phyloP scores from a whole-genome alignment of 2,329 filamentous ascomycete genomes.

The Epichloe hybrida region DNA sequence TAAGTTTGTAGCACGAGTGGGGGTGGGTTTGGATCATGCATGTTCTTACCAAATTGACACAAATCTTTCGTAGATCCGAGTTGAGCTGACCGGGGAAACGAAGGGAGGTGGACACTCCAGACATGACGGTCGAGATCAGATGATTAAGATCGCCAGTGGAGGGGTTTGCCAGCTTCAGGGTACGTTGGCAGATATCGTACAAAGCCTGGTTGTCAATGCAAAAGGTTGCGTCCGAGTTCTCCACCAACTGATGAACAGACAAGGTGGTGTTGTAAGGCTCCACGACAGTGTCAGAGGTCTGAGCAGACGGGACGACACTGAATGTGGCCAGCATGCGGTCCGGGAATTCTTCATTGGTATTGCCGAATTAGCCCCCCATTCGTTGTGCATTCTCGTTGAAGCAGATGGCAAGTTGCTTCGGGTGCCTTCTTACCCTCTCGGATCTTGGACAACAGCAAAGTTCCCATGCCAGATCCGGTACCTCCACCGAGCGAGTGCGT shows the following conservation, averaged over 20 bases:
- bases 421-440: conserved; percentile 44
- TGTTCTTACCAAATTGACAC: conserved; percentile 66
- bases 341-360: conserved; percentile 59
- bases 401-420: neutral
- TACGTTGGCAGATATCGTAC: conserved; percentile 99
- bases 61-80: conserved; percentile 97
- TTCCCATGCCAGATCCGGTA: conserved; percentile 99
- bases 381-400: neutral
- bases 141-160: conserved; percentile 99
- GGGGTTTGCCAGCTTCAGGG: conserved; percentile 94
- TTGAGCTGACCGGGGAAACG: conserved; percentile 99
- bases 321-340: conserved; percentile 99
- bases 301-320: conserved; percentile 94
- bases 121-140: conserved; percentile 98
- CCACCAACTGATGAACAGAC: conserved; percentile 95
- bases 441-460: conserved; percentile 98
- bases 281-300: conserved; percentile 98
- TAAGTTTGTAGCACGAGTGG: too few relatives aligned
- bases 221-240: conserved; percentile 99
- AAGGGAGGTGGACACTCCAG: conserved; percentile 92
- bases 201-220: conserved; percentile 99
- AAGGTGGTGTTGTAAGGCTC: conserved; percentile 99
- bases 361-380: neutral
- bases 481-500: conserved; percentile 99
- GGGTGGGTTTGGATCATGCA: neutral